Evolutionary conservation across 2,329 filamentous ascomycete species (phyloP).

Genomic region (Neodidymelliopsis sp.): DNA sequence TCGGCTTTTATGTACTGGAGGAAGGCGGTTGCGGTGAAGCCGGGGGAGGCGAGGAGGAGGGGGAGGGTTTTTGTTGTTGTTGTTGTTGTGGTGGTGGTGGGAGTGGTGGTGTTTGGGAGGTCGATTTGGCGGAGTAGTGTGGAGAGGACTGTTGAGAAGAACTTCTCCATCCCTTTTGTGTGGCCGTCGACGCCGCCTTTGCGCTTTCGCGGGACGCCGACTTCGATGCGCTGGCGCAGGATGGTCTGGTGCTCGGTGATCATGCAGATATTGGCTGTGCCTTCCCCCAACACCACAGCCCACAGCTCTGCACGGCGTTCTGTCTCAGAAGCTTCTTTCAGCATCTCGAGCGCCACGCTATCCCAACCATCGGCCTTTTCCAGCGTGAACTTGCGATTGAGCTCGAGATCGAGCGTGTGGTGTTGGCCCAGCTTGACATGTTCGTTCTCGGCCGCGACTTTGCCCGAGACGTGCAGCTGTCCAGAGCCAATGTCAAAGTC

Average conservation of each 20-base stretch:
- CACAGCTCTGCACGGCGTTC: constrained; percentile 83
- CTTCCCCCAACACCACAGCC: constrained; percentile 93
- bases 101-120: constrained; percentile 55
- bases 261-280: constrained; percentile 80
- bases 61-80: constrained; percentile 56
- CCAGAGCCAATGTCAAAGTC: constrained; percentile 75
- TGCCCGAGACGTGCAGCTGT: constrained; percentile 72
- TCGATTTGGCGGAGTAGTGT: constrained; percentile 82
- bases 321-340: constrained; percentile 80
- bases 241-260: constrained; percentile 83
- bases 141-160: constrained; percentile 79
- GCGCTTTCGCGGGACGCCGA: constrained; percentile 72
- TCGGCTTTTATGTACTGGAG: constrained; percentile 72
- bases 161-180: constrained; percentile 74
- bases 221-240: constrained; percentile 73
- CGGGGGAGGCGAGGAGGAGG: constrained; percentile 84
- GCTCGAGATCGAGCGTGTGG: constrained; percentile 82
- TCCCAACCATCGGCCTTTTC: constrained; percentile 89
- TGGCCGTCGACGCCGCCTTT: constrained; percentile 67
- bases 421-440: constrained; percentile 71
- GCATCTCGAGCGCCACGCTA: constrained; percentile 79
- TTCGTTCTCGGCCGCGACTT: constrained; percentile 71
- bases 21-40: constrained; percentile 84
- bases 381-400: constrained; percentile 85
- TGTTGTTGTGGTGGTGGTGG: constrained; percentile 51